These are phyloP conservation scores for Ananas comosus DNA, from an alignment of 176 grass and related monocot species.

Conservation along the genomic window DNA sequence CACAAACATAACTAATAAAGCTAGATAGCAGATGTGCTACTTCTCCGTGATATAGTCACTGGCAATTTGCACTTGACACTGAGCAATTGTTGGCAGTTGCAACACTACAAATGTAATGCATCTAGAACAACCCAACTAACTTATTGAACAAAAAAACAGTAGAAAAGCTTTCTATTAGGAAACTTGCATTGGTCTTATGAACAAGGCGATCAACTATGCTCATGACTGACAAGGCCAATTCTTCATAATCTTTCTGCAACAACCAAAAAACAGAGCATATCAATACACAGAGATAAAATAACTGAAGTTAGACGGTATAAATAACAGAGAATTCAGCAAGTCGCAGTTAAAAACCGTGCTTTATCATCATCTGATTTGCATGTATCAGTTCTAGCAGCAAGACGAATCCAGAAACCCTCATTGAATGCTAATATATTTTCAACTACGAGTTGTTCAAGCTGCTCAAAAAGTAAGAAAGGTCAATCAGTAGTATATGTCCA, in stretches of 20 bases:
- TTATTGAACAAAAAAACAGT: not conserved
- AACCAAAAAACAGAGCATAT: not conserved
- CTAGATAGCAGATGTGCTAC: too few relatives aligned
- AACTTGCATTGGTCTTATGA: conserved; percentile 87
- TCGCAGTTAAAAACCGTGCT: conserved; percentile 52
- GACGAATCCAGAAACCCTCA: conserved; percentile 70
- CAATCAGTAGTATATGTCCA: conserved; percentile 17
- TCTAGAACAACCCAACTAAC: not conserved
- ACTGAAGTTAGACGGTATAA: conserved; percentile 1
- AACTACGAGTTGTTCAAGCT: conserved; percentile 92
- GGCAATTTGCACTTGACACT: too few relatives aligned
- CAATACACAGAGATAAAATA: conserved; percentile 7
- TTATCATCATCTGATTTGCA: conserved; percentile 96
- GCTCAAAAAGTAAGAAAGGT: conserved; percentile 23
- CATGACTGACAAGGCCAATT: conserved; percentile 68
- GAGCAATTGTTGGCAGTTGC: too few relatives aligned
- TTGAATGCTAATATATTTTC: conserved; percentile 86
- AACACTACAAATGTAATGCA: too few relatives aligned
- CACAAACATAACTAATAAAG: too few relatives aligned
- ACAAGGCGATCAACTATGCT: conserved; percentile 84
- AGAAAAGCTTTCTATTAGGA: not conserved
- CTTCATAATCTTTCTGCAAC: conserved; percentile 86
- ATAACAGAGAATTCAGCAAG: conserved; percentile 8
- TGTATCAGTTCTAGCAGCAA: conserved; percentile 68
- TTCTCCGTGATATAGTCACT: too few relatives aligned